A percentile compares a stretch with the other conserved stretches of the same genome.
Evolutionary conservation across 179 eudicot genomes (phyloP).

Genomic region (Corrigiola litoralis): DNA sequence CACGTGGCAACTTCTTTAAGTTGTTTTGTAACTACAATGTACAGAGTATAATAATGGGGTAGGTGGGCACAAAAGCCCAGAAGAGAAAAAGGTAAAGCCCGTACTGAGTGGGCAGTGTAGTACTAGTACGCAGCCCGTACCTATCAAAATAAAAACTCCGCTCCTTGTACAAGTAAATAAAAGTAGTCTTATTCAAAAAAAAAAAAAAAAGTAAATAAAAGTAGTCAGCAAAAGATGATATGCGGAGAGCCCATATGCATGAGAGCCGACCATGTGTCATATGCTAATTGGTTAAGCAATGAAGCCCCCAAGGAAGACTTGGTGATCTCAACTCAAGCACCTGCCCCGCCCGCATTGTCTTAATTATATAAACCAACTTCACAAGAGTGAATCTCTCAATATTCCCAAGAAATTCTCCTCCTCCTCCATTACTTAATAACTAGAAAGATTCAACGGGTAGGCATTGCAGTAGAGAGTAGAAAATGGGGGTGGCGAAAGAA

Average conservation of each 20-base stretch:
- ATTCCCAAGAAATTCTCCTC: background rate
- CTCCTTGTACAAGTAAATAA: too few relatives aligned
- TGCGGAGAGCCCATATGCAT: too few relatives aligned
- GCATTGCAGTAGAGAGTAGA: too few relatives aligned
- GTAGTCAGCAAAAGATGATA: too few relatives aligned
- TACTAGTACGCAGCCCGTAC: conserved; percentile 7
- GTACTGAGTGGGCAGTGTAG: background rate
- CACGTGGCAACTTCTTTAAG: too few relatives aligned
- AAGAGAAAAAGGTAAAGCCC: too few relatives aligned
- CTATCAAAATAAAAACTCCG: background rate
- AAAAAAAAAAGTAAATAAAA: too few relatives aligned
- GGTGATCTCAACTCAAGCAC: background rate
- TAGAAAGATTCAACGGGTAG: background rate
- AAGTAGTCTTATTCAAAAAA: too few relatives aligned
- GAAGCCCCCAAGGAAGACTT: background rate
- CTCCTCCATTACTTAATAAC: background rate
- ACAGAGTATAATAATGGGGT: too few relatives aligned
- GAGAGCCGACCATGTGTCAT: background rate
- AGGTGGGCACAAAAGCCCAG: too few relatives aligned
- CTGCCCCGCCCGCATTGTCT: background rate
- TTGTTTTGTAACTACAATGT: too few relatives aligned
- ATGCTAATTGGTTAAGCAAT: background rate
- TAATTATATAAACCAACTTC: too few relatives aligned
- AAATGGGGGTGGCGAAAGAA: background rate
- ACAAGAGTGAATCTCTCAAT: background rate